Percentiles rank a stretch among this genome's conserved stretches.
Evolutionary conservation across 768 basidiomycete genomes (phyloP).

Genomic region (Suillus brevipes): DNA sequence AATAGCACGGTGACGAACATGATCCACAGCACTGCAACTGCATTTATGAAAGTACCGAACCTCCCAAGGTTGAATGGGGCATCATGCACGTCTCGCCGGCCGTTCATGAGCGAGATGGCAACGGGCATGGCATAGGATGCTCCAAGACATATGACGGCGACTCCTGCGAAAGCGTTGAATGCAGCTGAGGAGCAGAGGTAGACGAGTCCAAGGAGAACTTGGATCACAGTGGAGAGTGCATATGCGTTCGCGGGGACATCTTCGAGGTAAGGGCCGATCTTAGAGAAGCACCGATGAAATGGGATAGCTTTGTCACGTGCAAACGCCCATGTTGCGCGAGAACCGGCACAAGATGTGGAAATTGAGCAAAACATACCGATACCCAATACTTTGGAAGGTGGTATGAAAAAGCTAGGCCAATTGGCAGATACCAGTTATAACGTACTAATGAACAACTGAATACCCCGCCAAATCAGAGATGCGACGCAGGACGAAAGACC

Average conservation of each 20-base stretch:
- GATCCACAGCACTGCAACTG: slow-evolving; percentile 57
- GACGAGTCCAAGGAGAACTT: slow-evolving; percentile 61
- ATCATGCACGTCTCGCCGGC: slow-evolving; percentile 43
- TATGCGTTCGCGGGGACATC: slow-evolving; percentile 63
- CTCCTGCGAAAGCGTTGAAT: slow-evolving; percentile 69
- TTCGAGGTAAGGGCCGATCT: slow-evolving; percentile 39
- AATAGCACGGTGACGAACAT: slow-evolving; percentile 63
- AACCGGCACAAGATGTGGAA: slow-evolving; percentile 66
- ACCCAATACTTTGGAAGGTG: slow-evolving; percentile 45
- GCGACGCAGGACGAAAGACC: slow-evolving; percentile 2
- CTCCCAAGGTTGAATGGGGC: slow-evolving; percentile 54
- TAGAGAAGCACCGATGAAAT: slow-evolving; percentile 47
- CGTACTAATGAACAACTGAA: slow-evolving; percentile 45
- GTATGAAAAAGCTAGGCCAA: background rate
- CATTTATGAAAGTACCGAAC: slow-evolving; percentile 48
- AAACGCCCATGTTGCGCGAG: slow-evolving; percentile 72
- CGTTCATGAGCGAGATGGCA: slow-evolving; percentile 47
- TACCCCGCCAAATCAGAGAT: slow-evolving; percentile 5
- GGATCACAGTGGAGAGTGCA: slow-evolving; percentile 56
- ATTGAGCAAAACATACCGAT: slow-evolving; percentile 62
- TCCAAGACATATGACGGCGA: slow-evolving; percentile 64
- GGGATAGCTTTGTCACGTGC: slow-evolving; percentile 68
- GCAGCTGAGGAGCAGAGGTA: slow-evolving; percentile 62
- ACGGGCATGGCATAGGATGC: slow-evolving; percentile 67
- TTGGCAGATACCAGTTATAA: slow-evolving; percentile 3